phyloP scores from a whole-genome alignment of 169 alveolate species.

The Plasmodium inui region DNA sequence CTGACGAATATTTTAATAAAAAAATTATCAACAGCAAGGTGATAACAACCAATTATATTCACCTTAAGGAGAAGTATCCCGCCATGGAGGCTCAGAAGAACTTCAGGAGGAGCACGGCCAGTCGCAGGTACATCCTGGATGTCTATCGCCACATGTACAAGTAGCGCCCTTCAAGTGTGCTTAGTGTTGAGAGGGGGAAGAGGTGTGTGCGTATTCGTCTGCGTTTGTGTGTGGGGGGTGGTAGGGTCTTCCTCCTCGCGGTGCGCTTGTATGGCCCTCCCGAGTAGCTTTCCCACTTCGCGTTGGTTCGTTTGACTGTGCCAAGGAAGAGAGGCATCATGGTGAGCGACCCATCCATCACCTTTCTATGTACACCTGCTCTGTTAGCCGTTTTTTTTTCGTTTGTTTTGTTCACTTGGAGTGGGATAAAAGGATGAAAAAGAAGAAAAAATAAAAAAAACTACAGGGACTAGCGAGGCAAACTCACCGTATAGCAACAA shows the following conservation, averaged over 20 bases:
- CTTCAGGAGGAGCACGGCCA: conserved; percentile 51
- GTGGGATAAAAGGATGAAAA: not conserved
- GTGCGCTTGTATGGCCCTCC: not conserved
- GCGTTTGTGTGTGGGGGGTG: not conserved
- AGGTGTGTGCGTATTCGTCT: not conserved
- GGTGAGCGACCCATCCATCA: not conserved
- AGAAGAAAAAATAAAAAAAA: too few species aligned
- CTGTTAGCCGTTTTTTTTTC: conserved; percentile 3
- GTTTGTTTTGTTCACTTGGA: not conserved
- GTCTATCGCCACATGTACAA: conserved; percentile 63
- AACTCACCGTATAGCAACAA: too few species aligned
- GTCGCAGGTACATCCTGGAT: conserved; percentile 57
- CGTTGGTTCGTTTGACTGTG: not conserved
- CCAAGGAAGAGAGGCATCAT: not conserved
- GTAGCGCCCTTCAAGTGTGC: not conserved
- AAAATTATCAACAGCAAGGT: conserved; percentile 25
- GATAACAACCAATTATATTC: conserved; percentile 56
- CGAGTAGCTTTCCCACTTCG: not conserved
- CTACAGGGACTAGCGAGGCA: too few species aligned
- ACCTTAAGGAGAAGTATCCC: conserved; percentile 49
- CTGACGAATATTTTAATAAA: conserved; percentile 71
- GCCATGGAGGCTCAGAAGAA: conserved; percentile 74
- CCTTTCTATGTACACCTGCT: not conserved
- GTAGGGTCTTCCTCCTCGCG: not conserved
- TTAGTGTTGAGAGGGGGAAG: not conserved